Base-by-base conservation (phyloP, 2,329 filamentous ascomycete species). In the Microdochium paspali region DNA sequence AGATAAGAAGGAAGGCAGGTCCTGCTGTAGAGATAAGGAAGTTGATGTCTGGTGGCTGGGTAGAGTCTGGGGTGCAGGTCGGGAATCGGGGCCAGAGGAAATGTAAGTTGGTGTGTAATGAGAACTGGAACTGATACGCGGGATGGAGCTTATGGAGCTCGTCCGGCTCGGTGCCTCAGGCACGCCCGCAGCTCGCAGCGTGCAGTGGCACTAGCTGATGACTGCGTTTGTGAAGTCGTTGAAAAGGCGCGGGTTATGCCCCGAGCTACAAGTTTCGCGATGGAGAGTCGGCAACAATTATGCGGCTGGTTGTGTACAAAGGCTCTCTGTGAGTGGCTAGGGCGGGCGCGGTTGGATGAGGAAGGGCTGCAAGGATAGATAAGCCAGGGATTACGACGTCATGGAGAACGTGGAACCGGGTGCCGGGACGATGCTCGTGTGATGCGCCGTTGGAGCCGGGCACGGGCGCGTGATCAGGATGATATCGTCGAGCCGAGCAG, bases 351-450 rank as follows among this genome's bases (percentile, higher is more conserved):
- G 52, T 61, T 76, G 76, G 62, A 73, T 76, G 63, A 76, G 65
- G 62, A 77, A 69, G 53, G 73, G 71, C 62, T 65, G 67, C 56
- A 76, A 67, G 62, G 75, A 68, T 58, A 79, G 73, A 77, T 77
- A 76, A 74, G 74, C 68, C 64, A 69, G 66, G 66, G 69, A 75
- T 75, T 74, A 76, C 69, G 66, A 68, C 68, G 73, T 77, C 75
- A 79, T 78, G 72, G 67, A 67, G 57, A 55, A 39, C 44, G 31
- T 44, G 26, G 21, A 46, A 45, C 28, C 47, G 42, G 46, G 48
- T 45, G 47, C n/a, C 50, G 42, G 47, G 48, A 47, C 26, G 26
- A 15, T 32, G 48, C 21, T 47, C 50, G 47, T 23, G 46, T 40
- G 35, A 40, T 40, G 18, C 35, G 12, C 15, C 35, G 15, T 40